Evolutionary conservation across 2,329 filamentous ascomycete genomes (phyloP).

Genomic region (Laburnicola sp.): DNA sequence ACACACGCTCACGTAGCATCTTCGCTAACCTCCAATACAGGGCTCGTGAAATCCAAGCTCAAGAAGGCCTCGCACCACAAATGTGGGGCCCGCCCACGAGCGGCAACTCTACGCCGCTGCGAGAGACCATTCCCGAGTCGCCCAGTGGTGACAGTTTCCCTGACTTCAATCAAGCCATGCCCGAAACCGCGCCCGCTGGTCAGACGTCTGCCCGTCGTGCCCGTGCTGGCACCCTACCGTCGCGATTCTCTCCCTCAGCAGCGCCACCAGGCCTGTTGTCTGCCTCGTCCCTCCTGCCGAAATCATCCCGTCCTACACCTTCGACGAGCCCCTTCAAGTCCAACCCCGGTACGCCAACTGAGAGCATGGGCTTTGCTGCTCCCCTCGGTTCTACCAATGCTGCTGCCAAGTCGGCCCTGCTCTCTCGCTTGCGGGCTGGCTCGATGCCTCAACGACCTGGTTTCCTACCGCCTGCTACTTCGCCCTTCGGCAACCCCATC

Average conservation of each 20-base stretch:
- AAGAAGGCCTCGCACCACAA: conserved; percentile 78
- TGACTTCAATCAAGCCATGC: conserved; percentile 75
- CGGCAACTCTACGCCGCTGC: conserved; percentile 91
- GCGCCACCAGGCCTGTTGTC: conserved; percentile 62
- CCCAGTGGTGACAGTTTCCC: conserved; percentile 91
- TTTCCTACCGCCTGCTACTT: conserved; percentile 58
- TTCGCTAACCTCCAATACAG: conserved; percentile 54
- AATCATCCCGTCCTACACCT: conserved; percentile 81
- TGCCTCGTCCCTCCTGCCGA: conserved; percentile 62
- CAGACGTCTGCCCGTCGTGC: conserved; percentile 73
- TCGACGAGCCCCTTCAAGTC: conserved; percentile 86
- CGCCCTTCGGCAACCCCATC: conserved; percentile 83
- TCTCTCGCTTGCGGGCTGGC: conserved; percentile 85
- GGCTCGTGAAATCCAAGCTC: conserved; percentile 93
- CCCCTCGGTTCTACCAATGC: conserved; percentile 50
- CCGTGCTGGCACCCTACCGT: conserved; percentile 93
- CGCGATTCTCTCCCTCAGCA: conserved; percentile 81
- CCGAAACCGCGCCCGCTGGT: conserved; percentile 60
- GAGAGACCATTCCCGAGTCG: conserved; percentile 96
- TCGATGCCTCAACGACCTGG: conserved; percentile 90
- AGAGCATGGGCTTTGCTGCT: conserved; percentile 45
- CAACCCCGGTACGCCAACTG: conserved; percentile 49
- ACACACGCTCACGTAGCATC: conserved; percentile 26
- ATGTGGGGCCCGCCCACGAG: conserved; percentile 94
- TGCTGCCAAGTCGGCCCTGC: conserved; percentile 67